A percentile compares a stretch with the other conserved stretches of the same genome.
phyloP scores from a whole-genome alignment of 2,329 filamentous ascomycete species.

The Aureobasidium leucospermi region DNA sequence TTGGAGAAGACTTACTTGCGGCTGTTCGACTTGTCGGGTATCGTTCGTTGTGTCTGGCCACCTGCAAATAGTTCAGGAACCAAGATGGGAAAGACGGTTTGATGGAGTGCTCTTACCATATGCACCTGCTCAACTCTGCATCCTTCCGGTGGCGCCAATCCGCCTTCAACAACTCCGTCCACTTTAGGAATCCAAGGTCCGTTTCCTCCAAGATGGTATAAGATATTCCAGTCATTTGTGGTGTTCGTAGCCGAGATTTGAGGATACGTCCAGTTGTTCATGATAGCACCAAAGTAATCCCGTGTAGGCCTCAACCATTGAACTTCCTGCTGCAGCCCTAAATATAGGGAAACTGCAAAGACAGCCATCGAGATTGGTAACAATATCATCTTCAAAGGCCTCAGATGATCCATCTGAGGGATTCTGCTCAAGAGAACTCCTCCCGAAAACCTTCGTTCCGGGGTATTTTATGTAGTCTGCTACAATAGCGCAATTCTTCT shows the following conservation, averaged over 20 bases:
- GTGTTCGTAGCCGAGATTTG: not conserved
- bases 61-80: constrained; percentile 28
- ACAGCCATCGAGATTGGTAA: not conserved
- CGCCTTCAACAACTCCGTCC: constrained; percentile 33
- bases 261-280: not conserved
- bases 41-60: constrained; percentile 51
- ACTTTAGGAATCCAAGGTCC: constrained; percentile 49
- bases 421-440: not conserved
- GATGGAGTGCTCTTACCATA: constrained; percentile 36
- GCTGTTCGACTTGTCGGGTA: constrained; percentile 41
- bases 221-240: constrained; percentile 37
- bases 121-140: constrained; percentile 52
- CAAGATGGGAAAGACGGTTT: not conserved
- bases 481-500: no score
- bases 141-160: constrained; percentile 38
- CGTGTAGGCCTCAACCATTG: not conserved
- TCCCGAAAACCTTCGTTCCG: not conserved
- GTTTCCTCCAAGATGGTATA: constrained; percentile 49
- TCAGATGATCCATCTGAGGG: not conserved
- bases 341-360: not conserved
- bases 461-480: not conserved
- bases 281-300: not conserved
- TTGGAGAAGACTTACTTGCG: constrained; percentile 32
- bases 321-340: not conserved
- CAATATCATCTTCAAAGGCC: not conserved